Percentiles rank a stretch among this genome's conserved stretches.
Conservation (phyloP, 2,329 filamentous ascomycete genomes). For the Aspergillus sp. region DNA sequence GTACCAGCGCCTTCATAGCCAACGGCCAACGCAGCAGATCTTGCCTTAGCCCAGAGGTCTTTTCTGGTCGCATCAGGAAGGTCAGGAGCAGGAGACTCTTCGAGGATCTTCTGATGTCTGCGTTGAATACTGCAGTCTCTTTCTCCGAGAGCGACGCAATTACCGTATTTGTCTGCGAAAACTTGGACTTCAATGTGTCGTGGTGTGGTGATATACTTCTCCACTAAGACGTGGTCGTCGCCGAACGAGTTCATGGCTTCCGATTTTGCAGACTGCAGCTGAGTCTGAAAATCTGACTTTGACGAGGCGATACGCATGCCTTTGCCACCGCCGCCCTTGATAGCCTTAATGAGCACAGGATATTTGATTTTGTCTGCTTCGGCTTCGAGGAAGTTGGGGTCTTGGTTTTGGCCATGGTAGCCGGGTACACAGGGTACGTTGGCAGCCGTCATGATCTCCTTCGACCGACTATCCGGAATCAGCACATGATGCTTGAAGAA, state of each 20-base stretch:
- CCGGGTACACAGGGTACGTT: conserved; percentile 94
- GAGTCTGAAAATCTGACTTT: conserved; percentile 53
- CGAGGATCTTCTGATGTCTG: conserved; percentile 60
- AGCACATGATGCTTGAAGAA: conserved; percentile 1
- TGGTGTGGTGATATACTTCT: conserved; percentile 62
- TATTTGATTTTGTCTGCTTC: conserved; percentile 68
- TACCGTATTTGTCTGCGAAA: conserved; percentile 60
- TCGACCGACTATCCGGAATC: conserved; percentile 55
- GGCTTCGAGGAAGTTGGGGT: conserved; percentile 52
- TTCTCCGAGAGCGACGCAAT: conserved; percentile 58
- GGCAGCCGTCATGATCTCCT: conserved; percentile 94
- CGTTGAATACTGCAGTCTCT: conserved; percentile 61
- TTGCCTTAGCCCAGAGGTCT: conserved; percentile 59
- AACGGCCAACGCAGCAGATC: conserved; percentile 57
- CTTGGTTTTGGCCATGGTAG: conserved; percentile 84
- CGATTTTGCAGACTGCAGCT: conserved; percentile 57
- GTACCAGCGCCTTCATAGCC: conserved; percentile 61
- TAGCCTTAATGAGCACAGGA: conserved; percentile 59
- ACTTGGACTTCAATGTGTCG: conserved; percentile 63
- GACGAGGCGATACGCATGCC: conserved; percentile 59
- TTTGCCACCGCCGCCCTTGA: conserved; percentile 62
- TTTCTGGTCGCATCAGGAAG: conserved; percentile 53
- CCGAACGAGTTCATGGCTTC: conserved; percentile 60
- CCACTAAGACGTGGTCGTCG: conserved; percentile 60
- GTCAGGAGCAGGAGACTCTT: conserved; percentile 60